Conservation (phyloP, 2,329 filamentous ascomycete genomes). For the Emmonsiellopsis sp. region DNA sequence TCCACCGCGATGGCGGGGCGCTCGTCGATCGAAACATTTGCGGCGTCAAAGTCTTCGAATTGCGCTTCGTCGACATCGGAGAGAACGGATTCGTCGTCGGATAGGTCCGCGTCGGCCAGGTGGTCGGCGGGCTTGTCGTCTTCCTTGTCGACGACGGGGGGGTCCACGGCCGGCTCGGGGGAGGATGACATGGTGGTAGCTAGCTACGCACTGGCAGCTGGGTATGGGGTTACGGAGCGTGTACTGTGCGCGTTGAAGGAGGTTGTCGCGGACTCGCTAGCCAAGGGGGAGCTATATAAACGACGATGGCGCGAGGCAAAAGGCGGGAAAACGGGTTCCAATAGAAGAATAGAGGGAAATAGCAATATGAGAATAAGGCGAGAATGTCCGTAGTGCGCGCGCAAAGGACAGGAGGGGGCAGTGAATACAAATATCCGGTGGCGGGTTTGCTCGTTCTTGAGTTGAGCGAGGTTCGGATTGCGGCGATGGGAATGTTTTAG, state of each 20-base stretch:
- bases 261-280: too few relatives aligned
- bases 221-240: too few relatives aligned
- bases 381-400: too few relatives aligned
- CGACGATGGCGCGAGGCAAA: too few relatives aligned
- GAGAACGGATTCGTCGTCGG: constrained; percentile 52
- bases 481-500: too few relatives aligned
- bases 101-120: constrained; percentile 34
- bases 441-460: neutral
- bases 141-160: constrained; percentile 10
- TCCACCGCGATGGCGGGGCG: constrained; percentile 50
- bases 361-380: neutral
- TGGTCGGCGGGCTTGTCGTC: constrained; percentile 11
- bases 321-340: constrained; percentile 8
- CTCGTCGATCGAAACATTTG: constrained; percentile 51
- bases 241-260: too few relatives aligned
- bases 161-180: constrained; percentile 19
- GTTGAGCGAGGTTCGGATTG: too few relatives aligned
- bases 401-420: too few relatives aligned
- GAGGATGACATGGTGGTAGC: constrained; percentile 28
- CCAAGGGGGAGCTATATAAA: too few relatives aligned
- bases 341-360: neutral
- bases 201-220: neutral
- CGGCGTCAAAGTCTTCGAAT: constrained; percentile 55
- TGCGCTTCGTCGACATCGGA: constrained; percentile 57
- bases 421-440: neutral